Conservation (phyloP, 2,329 filamentous ascomycete species). For the Lasiodiplodia sp. region DNA sequence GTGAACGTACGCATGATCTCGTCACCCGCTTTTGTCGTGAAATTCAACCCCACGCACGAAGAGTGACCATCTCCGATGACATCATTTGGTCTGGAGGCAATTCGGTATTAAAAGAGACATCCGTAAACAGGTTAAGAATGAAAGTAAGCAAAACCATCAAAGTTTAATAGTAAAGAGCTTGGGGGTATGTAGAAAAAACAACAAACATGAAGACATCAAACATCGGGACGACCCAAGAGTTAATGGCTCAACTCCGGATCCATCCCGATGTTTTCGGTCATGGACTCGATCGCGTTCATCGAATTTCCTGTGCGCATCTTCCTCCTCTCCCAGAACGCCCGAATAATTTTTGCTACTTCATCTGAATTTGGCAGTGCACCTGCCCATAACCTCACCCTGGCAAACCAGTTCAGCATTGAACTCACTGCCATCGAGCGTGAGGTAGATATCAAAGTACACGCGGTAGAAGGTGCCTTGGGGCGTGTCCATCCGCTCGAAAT, state of each 20-base stretch:
- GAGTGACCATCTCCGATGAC: conserved; percentile 9
- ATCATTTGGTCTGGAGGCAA: not conserved
- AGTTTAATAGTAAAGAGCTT: conserved; percentile 12
- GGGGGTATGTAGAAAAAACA: conserved; percentile 29
- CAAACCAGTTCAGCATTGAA: conserved; percentile 99
- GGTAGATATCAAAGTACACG: conserved; percentile 75
- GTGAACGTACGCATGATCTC: conserved; percentile 3
- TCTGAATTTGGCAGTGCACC: conserved; percentile 89
- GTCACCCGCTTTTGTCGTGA: not conserved
- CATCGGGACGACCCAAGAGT: not conserved
- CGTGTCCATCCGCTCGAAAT: conserved; percentile 99
- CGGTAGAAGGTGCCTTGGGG: conserved; percentile 78
- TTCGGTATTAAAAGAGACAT: conserved; percentile 9
- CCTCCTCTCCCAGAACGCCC: conserved; percentile 18
- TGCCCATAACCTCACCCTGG: conserved; percentile 98
- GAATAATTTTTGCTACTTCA: conserved; percentile 40
- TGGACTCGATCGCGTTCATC: not conserved
- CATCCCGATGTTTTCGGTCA: conserved; percentile 8
- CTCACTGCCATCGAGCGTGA: conserved; percentile 95
- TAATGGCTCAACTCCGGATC: not conserved
- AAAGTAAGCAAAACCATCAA: conserved; percentile 14
- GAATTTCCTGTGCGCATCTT: conserved; percentile 2
- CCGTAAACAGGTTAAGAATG: conserved; percentile 1
- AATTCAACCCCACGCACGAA: not conserved
- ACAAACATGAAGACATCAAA: conserved; percentile 14